Evolutionary conservation across 2,329 filamentous ascomycete species (phyloP).

Genomic region (Venturia pyrina): DNA sequence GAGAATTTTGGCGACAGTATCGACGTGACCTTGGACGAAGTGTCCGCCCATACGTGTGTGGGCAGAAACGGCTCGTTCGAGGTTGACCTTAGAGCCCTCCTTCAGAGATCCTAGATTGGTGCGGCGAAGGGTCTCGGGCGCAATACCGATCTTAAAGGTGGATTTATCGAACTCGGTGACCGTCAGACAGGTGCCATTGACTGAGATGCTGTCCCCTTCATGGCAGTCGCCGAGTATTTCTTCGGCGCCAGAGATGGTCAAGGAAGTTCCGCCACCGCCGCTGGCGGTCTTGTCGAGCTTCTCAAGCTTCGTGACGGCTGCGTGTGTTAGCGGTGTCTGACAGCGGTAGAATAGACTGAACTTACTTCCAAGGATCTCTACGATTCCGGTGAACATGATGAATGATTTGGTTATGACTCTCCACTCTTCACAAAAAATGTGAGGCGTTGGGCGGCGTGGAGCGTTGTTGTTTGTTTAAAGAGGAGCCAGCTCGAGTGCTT

Average conservation of each 20-base stretch:
- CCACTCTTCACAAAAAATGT: slow-evolving; percentile 2
- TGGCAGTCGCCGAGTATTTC: slow-evolving; percentile 74
- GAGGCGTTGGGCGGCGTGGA: slow-evolving; percentile 6
- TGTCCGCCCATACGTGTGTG: slow-evolving; percentile 95
- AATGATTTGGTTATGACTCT: neutral
- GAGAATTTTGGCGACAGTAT: slow-evolving; percentile 71
- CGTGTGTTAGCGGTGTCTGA: slow-evolving; percentile 15
- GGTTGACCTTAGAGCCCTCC: slow-evolving; percentile 64
- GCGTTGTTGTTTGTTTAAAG: neutral
- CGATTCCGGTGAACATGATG: slow-evolving; percentile 89
- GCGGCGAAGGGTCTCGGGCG: slow-evolving; percentile 88
- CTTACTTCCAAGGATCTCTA: slow-evolving; percentile 86
- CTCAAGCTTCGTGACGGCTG: slow-evolving; percentile 76
- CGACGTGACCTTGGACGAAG: slow-evolving; percentile 96
- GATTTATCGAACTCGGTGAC: slow-evolving; percentile 59
- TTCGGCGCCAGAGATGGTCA: slow-evolving; percentile 70
- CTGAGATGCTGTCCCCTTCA: slow-evolving; percentile 83
- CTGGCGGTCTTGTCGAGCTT: slow-evolving; percentile 62
- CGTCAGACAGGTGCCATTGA: slow-evolving; percentile 95
- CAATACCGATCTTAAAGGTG: slow-evolving; percentile 82
- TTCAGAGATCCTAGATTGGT: slow-evolving; percentile 80
- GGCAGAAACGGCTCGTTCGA: slow-evolving; percentile 85
- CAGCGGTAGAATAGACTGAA: slow-evolving; percentile 15
- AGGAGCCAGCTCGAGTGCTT: neutral
- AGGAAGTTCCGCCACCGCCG: slow-evolving; percentile 71